A percentile compares a stretch with the other conserved stretches of the same genome.
These are phyloP conservation scores for Peronospora belbahrii DNA, from an alignment of 352 stramenopile genomes.

Conservation along the genomic window DNA sequence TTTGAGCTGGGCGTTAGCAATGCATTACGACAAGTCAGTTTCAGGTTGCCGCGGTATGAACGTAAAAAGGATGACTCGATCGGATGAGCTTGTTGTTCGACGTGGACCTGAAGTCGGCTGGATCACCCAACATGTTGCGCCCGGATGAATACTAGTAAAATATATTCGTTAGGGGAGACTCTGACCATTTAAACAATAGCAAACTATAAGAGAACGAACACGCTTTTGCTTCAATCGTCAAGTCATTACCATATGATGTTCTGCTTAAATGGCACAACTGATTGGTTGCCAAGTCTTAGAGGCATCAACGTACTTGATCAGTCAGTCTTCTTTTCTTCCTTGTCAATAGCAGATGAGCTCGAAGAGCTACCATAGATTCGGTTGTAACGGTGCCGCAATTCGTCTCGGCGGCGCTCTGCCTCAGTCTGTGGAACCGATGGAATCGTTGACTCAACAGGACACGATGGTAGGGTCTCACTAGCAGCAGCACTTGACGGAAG, in stretches of 20 bases:
- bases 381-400: slow-evolving; percentile 46
- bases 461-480: slow-evolving; percentile 7
- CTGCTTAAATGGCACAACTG: too few relatives aligned
- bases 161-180: too few relatives aligned
- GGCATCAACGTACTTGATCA: slow-evolving; percentile 1
- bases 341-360: slow-evolving; percentile 10
- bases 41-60: slow-evolving; percentile 55
- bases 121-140: slow-evolving; percentile 72
- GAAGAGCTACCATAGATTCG: slow-evolving; percentile 39
- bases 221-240: too few relatives aligned
- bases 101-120: slow-evolving; percentile 42
- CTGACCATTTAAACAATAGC: too few relatives aligned
- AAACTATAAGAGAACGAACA: too few relatives aligned
- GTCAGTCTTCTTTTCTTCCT: slow-evolving; percentile 36
- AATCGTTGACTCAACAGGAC: slow-evolving; percentile 32
- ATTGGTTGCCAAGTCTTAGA: not conserved
- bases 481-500: not conserved
- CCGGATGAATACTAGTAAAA: too few relatives aligned
- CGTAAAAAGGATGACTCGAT: slow-evolving; percentile 53
- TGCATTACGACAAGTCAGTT: slow-evolving; percentile 49
- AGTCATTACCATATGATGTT: too few relatives aligned
- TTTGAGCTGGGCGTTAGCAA: slow-evolving; percentile 54
- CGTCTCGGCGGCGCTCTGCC: slow-evolving; percentile 40
- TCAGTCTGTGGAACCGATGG: slow-evolving; percentile 33
- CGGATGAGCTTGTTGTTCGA: slow-evolving; percentile 47